A percentile compares a stretch with the other conserved stretches of the same genome.
Conservation (phyloP, 768 basidiomycete species). For the Cystoderma amianthinum region DNA sequence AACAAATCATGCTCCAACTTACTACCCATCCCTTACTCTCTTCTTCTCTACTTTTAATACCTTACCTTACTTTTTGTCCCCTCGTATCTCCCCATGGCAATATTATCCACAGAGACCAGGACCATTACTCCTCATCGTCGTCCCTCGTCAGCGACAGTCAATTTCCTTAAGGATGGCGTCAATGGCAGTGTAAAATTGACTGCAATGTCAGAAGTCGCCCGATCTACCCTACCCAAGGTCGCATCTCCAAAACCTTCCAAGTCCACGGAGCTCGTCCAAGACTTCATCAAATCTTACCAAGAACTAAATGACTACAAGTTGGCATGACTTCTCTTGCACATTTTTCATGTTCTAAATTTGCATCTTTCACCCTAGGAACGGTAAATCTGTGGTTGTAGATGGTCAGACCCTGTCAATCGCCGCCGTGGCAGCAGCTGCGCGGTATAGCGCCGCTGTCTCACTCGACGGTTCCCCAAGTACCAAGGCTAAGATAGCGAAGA, state of each 20-base stretch:
- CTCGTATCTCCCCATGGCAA: constrained; percentile 12
- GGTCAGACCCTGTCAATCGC: constrained; percentile 70
- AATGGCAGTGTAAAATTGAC: constrained; percentile 15
- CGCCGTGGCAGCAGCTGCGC: constrained; percentile 70
- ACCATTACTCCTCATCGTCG: constrained; percentile 14
- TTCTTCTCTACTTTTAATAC: too few species aligned
- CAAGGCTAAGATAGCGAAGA: constrained; percentile 49
- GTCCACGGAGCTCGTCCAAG: constrained; percentile 34
- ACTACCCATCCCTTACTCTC: too few species aligned
- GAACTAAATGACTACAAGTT: constrained; percentile 65
- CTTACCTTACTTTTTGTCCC: background rate
- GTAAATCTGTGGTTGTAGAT: constrained; percentile 56
- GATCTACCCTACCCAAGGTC: background rate
- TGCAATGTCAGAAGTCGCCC: constrained; percentile 9
- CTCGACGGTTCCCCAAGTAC: constrained; percentile 43
- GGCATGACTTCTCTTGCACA: constrained; percentile 4
- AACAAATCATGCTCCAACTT: too few species aligned
- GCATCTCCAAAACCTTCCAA: constrained; percentile 6
- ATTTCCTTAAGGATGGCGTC: too few species aligned
- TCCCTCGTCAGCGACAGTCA: constrained; percentile 18
- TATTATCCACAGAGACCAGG: constrained; percentile 21
- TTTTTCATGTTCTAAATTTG: constrained; percentile 3
- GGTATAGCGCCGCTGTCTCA: constrained; percentile 46
- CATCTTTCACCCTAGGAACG: constrained; percentile 43
- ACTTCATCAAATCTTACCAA: constrained; percentile 51